Percentiles rank a stretch among this genome's conserved stretches.
Evolutionary conservation across 257 asterid species (phyloP).

Genomic region (Ajuga chamaepitys): DNA sequence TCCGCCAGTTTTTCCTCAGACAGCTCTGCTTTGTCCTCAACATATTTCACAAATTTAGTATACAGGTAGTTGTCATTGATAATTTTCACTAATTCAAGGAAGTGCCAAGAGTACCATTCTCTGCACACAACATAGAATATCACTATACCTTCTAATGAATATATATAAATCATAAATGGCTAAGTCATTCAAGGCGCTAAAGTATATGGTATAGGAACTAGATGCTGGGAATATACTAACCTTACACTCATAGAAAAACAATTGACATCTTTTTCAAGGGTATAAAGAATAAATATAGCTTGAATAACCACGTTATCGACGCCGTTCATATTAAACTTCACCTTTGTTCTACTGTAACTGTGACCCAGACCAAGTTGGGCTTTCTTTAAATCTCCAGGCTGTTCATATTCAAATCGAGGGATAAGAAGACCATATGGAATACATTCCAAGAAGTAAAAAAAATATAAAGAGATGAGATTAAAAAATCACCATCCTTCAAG

Average conservation of each 20-base stretch:
- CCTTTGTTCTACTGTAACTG: constrained; percentile 96
- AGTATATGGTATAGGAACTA: background rate
- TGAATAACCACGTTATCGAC: constrained; percentile 97
- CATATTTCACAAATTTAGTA: constrained; percentile 76
- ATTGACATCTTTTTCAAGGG: constrained; percentile 92
- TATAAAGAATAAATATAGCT: constrained; percentile 88
- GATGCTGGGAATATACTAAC: constrained; percentile 29
- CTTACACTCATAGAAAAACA: constrained; percentile 93
- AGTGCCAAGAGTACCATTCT: constrained; percentile 99
- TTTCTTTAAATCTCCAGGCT: constrained; percentile 89
- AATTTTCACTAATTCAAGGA: constrained; percentile 86
- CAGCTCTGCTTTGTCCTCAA: constrained; percentile 76
- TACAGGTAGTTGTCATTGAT: constrained; percentile 83
- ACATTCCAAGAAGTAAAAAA: background rate
- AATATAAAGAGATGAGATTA: background rate
- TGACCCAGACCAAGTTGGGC: constrained; percentile 96
- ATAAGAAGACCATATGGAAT: constrained; percentile 1
- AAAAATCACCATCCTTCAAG: constrained; percentile 52
- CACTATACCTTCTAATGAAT: background rate
- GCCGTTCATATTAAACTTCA: constrained; percentile 91
- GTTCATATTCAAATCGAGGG: constrained; percentile 1
- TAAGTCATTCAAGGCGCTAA: background rate
- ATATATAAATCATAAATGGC: background rate
- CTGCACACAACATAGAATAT: constrained; percentile 27
- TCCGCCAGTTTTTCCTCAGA: constrained; percentile 56